These are phyloP conservation scores for Trypanosoma mega DNA, from an alignment of 208 protist genomes.

Conservation along the genomic window DNA sequence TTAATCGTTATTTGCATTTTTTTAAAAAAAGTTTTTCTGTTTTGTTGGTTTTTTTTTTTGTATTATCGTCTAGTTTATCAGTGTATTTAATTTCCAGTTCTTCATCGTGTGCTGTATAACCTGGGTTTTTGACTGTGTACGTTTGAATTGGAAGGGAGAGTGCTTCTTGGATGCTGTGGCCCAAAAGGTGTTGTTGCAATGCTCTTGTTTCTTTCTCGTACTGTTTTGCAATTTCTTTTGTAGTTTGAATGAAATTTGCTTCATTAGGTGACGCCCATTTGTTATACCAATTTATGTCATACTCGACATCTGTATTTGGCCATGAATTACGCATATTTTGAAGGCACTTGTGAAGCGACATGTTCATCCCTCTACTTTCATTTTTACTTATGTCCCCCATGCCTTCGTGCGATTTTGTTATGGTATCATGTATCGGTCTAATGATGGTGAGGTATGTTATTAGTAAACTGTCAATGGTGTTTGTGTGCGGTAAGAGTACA, in stretches of 20 bases:
- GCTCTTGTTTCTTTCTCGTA: slow-evolving; percentile 3
- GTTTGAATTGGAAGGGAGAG: neutral
- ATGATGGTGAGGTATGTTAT: too few species aligned
- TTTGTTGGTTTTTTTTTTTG: too few species aligned
- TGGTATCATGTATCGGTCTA: too few species aligned
- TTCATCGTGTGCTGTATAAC: too few species aligned
- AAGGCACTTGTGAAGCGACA: neutral
- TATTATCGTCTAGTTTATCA: too few species aligned
- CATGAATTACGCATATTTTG: slow-evolving; percentile 1
- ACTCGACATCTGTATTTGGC: slow-evolving; percentile 3
- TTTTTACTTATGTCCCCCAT: too few species aligned
- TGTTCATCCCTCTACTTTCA: neutral
- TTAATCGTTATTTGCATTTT: too few species aligned
- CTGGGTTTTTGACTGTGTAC: slow-evolving; percentile 7
- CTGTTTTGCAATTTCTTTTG: neutral
- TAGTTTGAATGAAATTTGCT: slow-evolving; percentile 1
- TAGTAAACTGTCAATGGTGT: too few species aligned
- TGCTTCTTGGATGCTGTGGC: slow-evolving; percentile 1
- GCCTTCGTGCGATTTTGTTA: too few species aligned
- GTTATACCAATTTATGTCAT: slow-evolving; percentile 14
- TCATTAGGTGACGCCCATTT: slow-evolving; percentile 12
- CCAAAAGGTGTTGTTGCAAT: neutral
- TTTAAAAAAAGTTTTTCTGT: too few species aligned
- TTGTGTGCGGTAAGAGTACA: too few species aligned
- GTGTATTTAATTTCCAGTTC: too few species aligned